Evolutionary conservation across 805 yeast species (phyloP).

Genomic region (Monosporozyma solicola): DNA sequence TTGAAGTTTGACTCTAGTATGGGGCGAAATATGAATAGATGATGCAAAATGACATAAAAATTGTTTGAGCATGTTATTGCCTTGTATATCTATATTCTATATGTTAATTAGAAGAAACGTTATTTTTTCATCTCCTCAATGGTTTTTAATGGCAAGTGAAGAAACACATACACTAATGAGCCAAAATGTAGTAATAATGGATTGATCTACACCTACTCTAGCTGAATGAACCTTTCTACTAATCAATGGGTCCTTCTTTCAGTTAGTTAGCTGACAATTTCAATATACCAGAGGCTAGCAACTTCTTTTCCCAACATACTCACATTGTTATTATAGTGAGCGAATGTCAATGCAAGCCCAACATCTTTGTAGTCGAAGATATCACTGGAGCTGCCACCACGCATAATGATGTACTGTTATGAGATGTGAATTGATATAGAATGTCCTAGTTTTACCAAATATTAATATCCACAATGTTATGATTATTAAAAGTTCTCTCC

Average conservation of each 20-base stretch:
- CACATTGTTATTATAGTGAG: neutral
- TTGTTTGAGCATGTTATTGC: neutral
- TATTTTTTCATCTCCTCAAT: neutral
- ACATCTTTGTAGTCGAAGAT: neutral
- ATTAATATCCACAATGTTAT: neutral
- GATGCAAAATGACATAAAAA: neutral
- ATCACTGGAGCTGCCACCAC: neutral
- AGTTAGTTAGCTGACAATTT: neutral
- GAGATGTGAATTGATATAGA: neutral
- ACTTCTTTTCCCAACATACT: neutral
- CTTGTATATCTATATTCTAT: neutral
- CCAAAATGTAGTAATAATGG: neutral
- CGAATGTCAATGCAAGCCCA: neutral
- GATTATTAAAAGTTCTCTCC: neutral
- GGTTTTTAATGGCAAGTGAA: neutral
- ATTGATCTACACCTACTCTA: neutral
- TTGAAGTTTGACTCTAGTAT: neutral
- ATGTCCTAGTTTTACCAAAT: neutral
- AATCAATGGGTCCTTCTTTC: neutral
- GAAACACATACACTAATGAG: neutral
- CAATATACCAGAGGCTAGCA: neutral
- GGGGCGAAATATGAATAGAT: neutral
- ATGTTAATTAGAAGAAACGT: neutral
- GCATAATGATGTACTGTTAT: neutral
- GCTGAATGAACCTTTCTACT: neutral